Base-by-base conservation (phyloP, 768 basidiomycete genomes). In the Macrolepiota fuliginosa region DNA sequence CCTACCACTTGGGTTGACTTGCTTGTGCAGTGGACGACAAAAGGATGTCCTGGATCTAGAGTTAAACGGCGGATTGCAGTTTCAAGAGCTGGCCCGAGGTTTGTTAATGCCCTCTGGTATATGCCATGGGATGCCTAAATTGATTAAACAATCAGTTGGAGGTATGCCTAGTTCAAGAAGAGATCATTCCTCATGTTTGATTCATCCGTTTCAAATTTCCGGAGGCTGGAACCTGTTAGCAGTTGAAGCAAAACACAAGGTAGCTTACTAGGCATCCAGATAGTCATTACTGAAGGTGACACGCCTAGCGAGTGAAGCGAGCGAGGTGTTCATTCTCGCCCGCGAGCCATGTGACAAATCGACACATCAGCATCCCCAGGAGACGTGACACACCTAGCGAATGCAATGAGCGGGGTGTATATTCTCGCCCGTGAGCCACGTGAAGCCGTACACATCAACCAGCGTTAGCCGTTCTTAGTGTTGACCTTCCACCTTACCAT, bases 21-120 rank as follows among this genome's bases (percentile, higher is more conserved):
- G 79, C 79, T 76, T 36, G 79, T 80, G 66, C 79, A 81, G 63
- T 80, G 78, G 15, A 80, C 66, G 24, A 81, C 64, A 63, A 74
- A 77, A 9, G 76, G 74, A 36, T 76, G 69, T 39, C 76, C 70
- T 11, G 77, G 76, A 27, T 72, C 57, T 50, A 79, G 75, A 9
- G 72, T 65, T 12, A 82, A 62, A 58, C 79, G 76, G 13, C 70
- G 53, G 25, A 81, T 70, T 39, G 80, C 71, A 9, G 64, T 63
- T 25, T 71, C 71, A 37, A 74, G 73, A 2, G 77, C 71, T 17
- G 70, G 55, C 7, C 69, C 71, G 11, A 72, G 76, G 24, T 62
- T 64, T 25, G 70, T 66, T n/a, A 81, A 63, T 13, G 75, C 68
- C 32, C 71, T 66, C 0, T 61, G 53, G 62, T 58, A 58, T 6